phyloP scores from a whole-genome alignment of 2,329 filamentous ascomycete genomes.

The Pyricularia pennisetigena region DNA sequence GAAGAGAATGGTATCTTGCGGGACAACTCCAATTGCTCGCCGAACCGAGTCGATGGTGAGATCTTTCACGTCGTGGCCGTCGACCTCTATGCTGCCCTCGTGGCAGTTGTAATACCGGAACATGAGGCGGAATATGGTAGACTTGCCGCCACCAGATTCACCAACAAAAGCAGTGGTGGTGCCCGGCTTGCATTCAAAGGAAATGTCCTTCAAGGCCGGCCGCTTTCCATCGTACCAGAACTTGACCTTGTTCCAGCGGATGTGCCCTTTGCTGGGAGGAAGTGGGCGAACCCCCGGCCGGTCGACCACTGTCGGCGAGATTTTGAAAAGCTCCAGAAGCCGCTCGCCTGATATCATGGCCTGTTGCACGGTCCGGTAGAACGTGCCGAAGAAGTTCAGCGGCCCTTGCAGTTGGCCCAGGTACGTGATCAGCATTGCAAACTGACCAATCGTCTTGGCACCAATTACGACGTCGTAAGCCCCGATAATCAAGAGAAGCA shows the following conservation, averaged over 20 bases:
- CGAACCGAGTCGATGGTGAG: conserved; percentile 91
- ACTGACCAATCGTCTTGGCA: conserved; percentile 56
- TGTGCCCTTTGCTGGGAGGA: conserved; percentile 63
- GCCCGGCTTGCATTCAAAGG: conserved; percentile 77
- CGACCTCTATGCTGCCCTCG: conserved; percentile 71
- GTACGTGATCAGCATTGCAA: conserved; percentile 66
- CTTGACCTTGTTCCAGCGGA: conserved; percentile 78
- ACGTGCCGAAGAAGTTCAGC: conserved; percentile 84
- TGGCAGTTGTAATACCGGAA: conserved; percentile 92
- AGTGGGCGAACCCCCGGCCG: conserved; percentile 54
- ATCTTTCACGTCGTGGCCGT: conserved; percentile 74
- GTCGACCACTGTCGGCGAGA: conserved; percentile 85
- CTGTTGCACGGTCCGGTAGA: conserved; percentile 92
- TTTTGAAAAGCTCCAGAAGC: conserved; percentile 91
- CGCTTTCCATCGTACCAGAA: conserved; percentile 87
- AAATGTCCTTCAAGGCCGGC: conserved; percentile 72
- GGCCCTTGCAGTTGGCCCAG: conserved; percentile 72
- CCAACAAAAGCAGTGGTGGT: conserved; percentile 94
- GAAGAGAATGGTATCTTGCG: conserved; percentile 76
- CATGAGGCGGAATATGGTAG: conserved; percentile 87
- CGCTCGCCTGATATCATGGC: conserved; percentile 97
- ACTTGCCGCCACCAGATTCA: conserved; percentile 94
- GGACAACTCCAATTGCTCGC: conserved; percentile 86
- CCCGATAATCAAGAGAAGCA: conserved; percentile 62
- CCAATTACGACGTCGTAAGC: conserved; percentile 68